Percentiles rank a stretch among this genome's conserved stretches.
These are phyloP conservation scores for Barnettozyma pratensis DNA, from an alignment of 805 yeast genomes.

Conservation along the genomic window DNA sequence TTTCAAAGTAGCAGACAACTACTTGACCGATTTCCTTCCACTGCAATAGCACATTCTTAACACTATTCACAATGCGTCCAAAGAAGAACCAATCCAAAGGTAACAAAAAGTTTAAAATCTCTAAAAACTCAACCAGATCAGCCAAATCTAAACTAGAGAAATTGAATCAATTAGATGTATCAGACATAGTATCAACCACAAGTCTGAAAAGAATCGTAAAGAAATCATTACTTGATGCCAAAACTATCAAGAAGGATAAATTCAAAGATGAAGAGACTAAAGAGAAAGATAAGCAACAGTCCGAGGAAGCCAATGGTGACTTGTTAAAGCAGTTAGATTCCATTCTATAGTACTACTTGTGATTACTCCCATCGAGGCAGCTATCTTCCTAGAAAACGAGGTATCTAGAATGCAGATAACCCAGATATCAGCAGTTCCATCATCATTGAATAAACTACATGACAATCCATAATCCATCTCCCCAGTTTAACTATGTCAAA, in stretches of 20 bases:
- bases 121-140: conserved; percentile 6
- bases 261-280: conserved; percentile 22
- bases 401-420: no score
- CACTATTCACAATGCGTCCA: conserved; percentile 7
- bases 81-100: conserved; percentile 3
- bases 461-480: no score
- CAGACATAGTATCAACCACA: conserved; percentile 6
- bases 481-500: no score
- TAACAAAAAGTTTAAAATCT: conserved; percentile 13
- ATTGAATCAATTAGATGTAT: conserved; percentile 9
- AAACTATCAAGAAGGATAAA: conserved; percentile 21
- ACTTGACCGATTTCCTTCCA: no score
- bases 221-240: conserved; percentile 13
- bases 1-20: no score
- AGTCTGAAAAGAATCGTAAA: neutral
- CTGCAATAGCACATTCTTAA: neutral
- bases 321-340: conserved; percentile 27
- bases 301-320: conserved; percentile 25
- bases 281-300: conserved; percentile 16
- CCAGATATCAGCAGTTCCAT: no score
- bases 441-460: no score
- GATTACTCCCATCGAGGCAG: no score
- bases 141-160: conserved; percentile 7
- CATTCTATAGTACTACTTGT: neutral
- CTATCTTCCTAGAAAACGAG: no score